A percentile compares a stretch with the other conserved stretches of the same genome.
Conservation (phyloP, 129 eudicot genomes). For the Logfia minima region DNA sequence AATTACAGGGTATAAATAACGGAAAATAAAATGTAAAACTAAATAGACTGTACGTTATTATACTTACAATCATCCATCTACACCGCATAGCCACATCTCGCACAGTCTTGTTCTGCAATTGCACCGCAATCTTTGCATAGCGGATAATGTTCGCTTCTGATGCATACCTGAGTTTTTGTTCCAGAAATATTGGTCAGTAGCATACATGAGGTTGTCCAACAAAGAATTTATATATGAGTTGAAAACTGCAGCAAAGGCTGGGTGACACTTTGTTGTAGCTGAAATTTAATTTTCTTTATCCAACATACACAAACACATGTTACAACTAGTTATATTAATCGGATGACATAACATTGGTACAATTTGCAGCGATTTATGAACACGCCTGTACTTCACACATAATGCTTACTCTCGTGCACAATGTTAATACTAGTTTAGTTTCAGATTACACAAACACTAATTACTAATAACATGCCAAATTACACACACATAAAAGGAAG, state of each 20-base stretch:
- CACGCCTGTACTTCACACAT: background rate
- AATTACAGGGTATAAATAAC: background rate
- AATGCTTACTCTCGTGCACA: background rate
- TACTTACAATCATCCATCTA: constrained; percentile 90
- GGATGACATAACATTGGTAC: constrained; percentile 1
- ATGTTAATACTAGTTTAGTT: background rate
- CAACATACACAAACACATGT: background rate
- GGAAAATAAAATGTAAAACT: background rate
- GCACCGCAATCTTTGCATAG: constrained; percentile 86
- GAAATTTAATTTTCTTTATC: background rate
- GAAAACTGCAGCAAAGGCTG: background rate
- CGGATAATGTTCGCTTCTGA: constrained; percentile 57
- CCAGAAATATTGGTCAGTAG: constrained; percentile 11
- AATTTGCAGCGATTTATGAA: background rate
- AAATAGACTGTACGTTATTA: background rate
- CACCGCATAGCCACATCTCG: constrained; percentile 90
- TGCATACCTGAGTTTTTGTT: constrained; percentile 57
- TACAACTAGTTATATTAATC: background rate
- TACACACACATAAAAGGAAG: background rate
- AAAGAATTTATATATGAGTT: constrained; percentile 5
- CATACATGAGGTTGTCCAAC: background rate
- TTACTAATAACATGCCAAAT: background rate
- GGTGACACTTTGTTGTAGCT: background rate
- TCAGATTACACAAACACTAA: background rate
- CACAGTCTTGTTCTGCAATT: constrained; percentile 71